Base-by-base conservation (phyloP, 768 basidiomycete species). In the Pisolithus albus region DNA sequence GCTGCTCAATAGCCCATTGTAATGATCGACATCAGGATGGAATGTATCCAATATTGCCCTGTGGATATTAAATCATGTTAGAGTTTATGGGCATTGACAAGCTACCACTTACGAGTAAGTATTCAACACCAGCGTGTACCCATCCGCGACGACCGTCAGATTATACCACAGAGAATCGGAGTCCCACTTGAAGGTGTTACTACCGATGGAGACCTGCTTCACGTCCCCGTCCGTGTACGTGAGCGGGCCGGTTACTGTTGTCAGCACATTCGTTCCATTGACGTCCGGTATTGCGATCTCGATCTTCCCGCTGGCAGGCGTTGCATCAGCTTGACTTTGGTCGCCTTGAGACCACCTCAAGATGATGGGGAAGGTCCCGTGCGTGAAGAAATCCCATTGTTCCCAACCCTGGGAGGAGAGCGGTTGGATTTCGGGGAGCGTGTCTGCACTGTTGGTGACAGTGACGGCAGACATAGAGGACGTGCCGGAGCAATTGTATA, bases 401-500 rank as follows among this genome's bases (percentile, higher is more conserved):
- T 60, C 59, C 59, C 59, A 59, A 1, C 54, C 56, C 5, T 11
- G 5, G 9, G 13, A 15, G 3, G 30, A 8, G 15, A n/a, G 45
- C 11, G 53, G 36, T 2, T 34, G 30, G 42, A 55, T 50, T 39
- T 60, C 54, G 0, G 59, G 59, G 30, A 59, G 52, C 0, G 59
- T 60, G 50, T 60, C 57, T 26, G 37, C 46, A 7, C 54, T 51
- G 16, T 54, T 58, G 19, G 34, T 19, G 3, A 24, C 46, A 7
- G 57, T 60, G 28, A 60, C 39, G n/a, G 52, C 56, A 44, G 59
- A 60, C 4, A 28, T 4, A 2, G 36, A 28, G 7, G 45, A 36
- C 9, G 37, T 30, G 2, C 58, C 56, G 13, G 58, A 55, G 37
- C 58, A 58, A 39, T 59, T 55, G 47, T 59, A 59, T 6, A 59